These are phyloP conservation scores for Dunaliella primolecta DNA, from an alignment of 139 green algal genomes.

Conservation along the genomic window DNA sequence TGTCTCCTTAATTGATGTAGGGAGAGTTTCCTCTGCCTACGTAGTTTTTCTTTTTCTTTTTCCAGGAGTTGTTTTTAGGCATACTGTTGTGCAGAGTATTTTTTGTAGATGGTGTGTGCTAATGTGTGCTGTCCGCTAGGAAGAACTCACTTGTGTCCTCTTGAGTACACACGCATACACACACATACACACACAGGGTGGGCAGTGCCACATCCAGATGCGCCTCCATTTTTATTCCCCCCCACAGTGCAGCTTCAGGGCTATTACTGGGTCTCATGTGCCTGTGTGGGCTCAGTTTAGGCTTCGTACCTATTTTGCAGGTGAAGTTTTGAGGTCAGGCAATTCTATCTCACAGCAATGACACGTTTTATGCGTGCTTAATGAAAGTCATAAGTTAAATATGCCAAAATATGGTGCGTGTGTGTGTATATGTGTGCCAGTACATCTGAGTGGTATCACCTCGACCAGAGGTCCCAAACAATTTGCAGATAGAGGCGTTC, in stretches of 20 bases:
- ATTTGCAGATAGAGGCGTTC: too few relatives aligned
- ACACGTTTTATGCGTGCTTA: too few relatives aligned
- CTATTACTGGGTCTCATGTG: neutral
- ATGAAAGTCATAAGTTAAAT: too few relatives aligned
- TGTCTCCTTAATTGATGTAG: too few relatives aligned
- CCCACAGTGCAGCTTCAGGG: neutral
- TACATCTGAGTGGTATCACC: neutral
- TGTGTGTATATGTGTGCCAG: neutral
- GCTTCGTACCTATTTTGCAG: neutral
- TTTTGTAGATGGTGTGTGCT: neutral
- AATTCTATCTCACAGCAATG: too few relatives aligned
- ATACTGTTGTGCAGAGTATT: too few relatives aligned
- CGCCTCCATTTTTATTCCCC: neutral
- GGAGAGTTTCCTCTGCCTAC: too few relatives aligned
- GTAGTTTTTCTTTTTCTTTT: too few relatives aligned
- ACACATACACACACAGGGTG: neutral
- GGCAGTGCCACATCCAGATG: neutral
- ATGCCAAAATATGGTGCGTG: neutral
- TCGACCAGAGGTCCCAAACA: too few relatives aligned
- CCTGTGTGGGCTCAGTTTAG: neutral
- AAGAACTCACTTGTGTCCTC: neutral
- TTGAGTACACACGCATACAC: too few relatives aligned
- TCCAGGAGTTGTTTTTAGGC: too few relatives aligned
- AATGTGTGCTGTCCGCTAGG: neutral
- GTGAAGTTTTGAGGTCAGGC: too few relatives aligned